phyloP scores from a whole-genome alignment of 371 early-diverging fungal genomes.

The Paraphysoderma sedebokerense region DNA sequence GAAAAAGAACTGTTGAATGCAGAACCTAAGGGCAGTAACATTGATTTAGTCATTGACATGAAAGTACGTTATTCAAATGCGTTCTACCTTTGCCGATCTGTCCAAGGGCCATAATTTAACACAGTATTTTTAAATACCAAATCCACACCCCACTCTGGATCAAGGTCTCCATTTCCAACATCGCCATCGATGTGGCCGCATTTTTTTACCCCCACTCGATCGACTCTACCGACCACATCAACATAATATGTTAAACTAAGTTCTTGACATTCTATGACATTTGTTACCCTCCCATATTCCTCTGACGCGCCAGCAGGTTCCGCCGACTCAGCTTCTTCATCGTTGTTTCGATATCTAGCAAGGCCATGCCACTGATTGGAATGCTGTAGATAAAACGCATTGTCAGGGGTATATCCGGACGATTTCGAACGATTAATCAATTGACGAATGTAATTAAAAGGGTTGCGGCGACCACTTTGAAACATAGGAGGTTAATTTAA shows the following conservation, averaged over 20 bases:
- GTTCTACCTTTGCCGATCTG: constrained; percentile 52
- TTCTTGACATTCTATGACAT: constrained; percentile 38
- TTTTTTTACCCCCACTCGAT: not conserved
- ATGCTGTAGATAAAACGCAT: too few species aligned
- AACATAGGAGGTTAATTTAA: too few species aligned
- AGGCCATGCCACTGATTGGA: constrained; percentile 23
- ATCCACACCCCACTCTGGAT: constrained; percentile 59
- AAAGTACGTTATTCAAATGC: not conserved
- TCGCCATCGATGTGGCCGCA: constrained; percentile 15
- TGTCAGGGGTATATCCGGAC: too few species aligned
- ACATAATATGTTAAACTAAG: constrained; percentile 43
- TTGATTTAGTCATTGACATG: not conserved
- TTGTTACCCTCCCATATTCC: constrained; percentile 58
- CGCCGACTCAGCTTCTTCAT: constrained; percentile 11
- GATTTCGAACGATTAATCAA: too few species aligned
- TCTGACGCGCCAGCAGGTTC: constrained; percentile 14
- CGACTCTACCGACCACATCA: constrained; percentile 42
- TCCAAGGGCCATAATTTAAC: constrained; percentile 72
- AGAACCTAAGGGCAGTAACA: constrained; percentile 10
- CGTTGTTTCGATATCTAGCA: constrained; percentile 16
- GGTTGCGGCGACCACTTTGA: too few species aligned
- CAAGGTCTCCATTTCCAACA: constrained; percentile 37
- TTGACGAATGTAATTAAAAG: too few species aligned
- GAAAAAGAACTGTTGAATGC: constrained; percentile 58
- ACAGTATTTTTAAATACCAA: constrained; percentile 36